These are phyloP conservation scores for Magnolia sinica DNA, from an alignment of 164 flowering plant genomes.

Conservation along the genomic window DNA sequence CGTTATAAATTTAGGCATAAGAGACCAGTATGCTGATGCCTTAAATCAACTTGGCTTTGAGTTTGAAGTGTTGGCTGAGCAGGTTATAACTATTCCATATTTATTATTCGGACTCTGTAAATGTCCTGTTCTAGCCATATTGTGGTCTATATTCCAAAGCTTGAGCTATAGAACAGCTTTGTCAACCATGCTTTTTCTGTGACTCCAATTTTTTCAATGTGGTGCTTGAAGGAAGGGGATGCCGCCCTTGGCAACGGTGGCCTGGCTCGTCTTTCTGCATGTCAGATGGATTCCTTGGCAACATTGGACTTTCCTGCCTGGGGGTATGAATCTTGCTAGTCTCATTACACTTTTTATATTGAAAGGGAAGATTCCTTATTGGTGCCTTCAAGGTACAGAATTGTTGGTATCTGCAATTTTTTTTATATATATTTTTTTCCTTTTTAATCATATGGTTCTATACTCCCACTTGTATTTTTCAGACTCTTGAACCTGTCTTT, in stretches of 20 bases:
- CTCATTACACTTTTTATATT: background rate
- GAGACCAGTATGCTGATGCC: constrained; percentile 51
- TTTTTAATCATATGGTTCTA: background rate
- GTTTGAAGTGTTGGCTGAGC: constrained; percentile 52
- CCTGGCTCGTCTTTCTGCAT: constrained; percentile 56
- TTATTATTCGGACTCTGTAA: background rate
- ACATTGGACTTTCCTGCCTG: constrained; percentile 57
- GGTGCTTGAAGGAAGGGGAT: constrained; percentile 50
- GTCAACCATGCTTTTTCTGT: background rate
- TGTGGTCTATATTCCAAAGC: background rate
- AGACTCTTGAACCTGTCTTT: background rate
- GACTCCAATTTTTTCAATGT: constrained; percentile 4
- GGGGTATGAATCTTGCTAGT: constrained; percentile 30
- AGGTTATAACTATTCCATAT: constrained; percentile 27
- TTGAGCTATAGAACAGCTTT: background rate
- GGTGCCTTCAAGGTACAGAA: background rate
- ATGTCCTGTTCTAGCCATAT: background rate
- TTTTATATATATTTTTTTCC: too few species aligned
- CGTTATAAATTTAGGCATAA: constrained; percentile 46
- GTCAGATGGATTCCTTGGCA: constrained; percentile 59
- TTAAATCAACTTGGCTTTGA: constrained; percentile 51
- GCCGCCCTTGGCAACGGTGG: constrained; percentile 70
- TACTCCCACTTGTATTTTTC: background rate
- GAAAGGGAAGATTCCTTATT: background rate
- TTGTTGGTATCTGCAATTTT: background rate